A percentile compares a stretch with the other conserved stretches of the same genome.
These are phyloP conservation scores for Platismatia glauca DNA, from an alignment of 495 filamentous ascomycete species.

Conservation along the genomic window DNA sequence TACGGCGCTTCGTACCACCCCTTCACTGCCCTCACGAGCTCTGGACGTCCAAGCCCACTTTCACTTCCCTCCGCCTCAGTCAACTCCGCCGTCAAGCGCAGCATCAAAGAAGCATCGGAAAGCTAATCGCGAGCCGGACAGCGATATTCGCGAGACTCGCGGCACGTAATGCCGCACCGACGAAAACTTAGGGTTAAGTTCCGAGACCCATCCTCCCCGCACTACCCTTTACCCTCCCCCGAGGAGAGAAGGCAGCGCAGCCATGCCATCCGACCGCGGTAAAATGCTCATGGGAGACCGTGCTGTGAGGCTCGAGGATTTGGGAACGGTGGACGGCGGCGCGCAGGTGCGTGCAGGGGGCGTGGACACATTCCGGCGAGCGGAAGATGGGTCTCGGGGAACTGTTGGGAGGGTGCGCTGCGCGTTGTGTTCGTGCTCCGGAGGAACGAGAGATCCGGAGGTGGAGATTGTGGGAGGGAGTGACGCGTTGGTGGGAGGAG, in stretches of 20 bases:
- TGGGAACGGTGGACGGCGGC: slow-evolving; percentile 14
- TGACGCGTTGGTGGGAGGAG: not conserved
- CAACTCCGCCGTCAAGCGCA: slow-evolving; percentile 21
- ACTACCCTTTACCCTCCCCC: slow-evolving; percentile 27
- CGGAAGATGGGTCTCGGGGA: slow-evolving; percentile 55
- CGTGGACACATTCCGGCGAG: slow-evolving; percentile 42
- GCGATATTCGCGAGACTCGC: slow-evolving; percentile 44
- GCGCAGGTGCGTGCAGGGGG: slow-evolving; percentile 34
- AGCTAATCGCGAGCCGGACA: slow-evolving; percentile 38
- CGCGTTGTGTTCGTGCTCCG: slow-evolving; percentile 32
- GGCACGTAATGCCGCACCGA: slow-evolving; percentile 36
- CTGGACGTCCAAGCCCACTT: slow-evolving; percentile 39
- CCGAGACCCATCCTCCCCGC: slow-evolving; percentile 50
- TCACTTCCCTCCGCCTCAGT: slow-evolving; percentile 26
- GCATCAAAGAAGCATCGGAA: slow-evolving; percentile 17
- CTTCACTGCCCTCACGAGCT: slow-evolving; percentile 28
- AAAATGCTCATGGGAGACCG: slow-evolving; percentile 35
- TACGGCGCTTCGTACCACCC: slow-evolving; percentile 50
- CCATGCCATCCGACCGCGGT: slow-evolving; percentile 19
- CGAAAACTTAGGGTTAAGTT: slow-evolving; percentile 71
- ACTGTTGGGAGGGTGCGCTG: slow-evolving; percentile 61
- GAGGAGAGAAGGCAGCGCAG: slow-evolving; percentile 21
- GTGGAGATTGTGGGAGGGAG: slow-evolving; percentile 21
- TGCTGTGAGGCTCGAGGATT: slow-evolving; percentile 38
- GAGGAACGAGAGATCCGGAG: slow-evolving; percentile 33